Evolutionary conservation across 2,329 filamentous ascomycete species (phyloP).

Genomic region (Ceratocystis cubensis): DNA sequence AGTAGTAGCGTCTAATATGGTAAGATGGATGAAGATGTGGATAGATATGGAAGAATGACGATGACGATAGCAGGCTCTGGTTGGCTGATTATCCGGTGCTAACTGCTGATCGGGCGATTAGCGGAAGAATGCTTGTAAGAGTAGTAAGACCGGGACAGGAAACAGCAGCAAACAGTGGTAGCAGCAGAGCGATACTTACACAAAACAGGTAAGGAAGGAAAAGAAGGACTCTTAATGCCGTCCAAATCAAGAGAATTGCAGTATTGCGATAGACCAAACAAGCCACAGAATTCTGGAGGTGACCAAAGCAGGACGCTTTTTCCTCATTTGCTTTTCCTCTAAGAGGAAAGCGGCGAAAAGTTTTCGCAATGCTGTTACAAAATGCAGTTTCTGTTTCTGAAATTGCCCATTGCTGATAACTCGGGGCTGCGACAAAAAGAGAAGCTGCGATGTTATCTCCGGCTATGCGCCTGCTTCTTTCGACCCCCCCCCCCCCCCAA

Average conservation of each 20-base stretch:
- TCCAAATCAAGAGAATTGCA: too few species aligned
- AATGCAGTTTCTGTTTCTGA: background rate
- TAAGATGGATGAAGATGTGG: background rate
- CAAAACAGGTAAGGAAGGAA: background rate
- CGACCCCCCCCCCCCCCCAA: too few species aligned
- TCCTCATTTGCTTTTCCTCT: too few species aligned
- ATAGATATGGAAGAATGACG: conserved; percentile 1
- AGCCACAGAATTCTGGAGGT: too few species aligned
- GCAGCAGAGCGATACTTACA: background rate
- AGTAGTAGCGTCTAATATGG: background rate
- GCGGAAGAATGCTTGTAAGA: too few species aligned
- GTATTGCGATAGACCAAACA: too few species aligned
- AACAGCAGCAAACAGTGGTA: background rate
- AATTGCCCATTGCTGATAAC: background rate
- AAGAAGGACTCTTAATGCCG: too few species aligned
- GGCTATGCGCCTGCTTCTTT: background rate
- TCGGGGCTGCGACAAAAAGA: background rate
- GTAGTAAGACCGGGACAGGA: too few species aligned
- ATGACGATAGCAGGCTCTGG: background rate
- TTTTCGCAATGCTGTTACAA: background rate
- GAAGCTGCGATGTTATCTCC: background rate
- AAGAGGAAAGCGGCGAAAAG: background rate
- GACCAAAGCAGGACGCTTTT: too few species aligned
- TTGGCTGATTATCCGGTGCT: background rate
- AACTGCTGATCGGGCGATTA: background rate